These are phyloP conservation scores for Microbotryomycetes sp. DNA, from an alignment of 1,284 basidiomycete species.

Conservation along the genomic window DNA sequence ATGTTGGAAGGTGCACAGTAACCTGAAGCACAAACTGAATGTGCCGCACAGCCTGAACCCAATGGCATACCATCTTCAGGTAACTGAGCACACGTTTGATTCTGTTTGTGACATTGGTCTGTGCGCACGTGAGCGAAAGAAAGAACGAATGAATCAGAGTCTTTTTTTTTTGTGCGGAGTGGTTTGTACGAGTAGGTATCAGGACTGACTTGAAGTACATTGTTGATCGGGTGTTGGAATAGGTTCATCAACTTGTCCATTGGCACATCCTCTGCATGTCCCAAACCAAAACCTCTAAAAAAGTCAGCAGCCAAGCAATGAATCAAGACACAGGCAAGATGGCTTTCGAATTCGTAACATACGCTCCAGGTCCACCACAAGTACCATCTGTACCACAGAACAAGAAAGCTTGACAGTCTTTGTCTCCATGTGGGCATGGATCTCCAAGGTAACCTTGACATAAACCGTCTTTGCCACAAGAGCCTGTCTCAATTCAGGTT, in stretches of 20 bases:
- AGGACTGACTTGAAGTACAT: slow-evolving; percentile 19
- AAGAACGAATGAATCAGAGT: too few species aligned
- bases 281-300: too few species aligned
- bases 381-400: slow-evolving; percentile 29
- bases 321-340: too few species aligned
- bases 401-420: slow-evolving; percentile 34
- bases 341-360: not conserved
- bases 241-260: slow-evolving; percentile 18
- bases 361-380: slow-evolving; percentile 28
- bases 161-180: too few species aligned
- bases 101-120: slow-evolving; percentile 22
- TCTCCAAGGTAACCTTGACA: slow-evolving; percentile 32
- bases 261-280: slow-evolving; percentile 23
- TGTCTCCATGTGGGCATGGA: slow-evolving; percentile 23
- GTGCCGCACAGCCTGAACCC: slow-evolving; percentile 23
- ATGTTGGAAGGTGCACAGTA: not conserved
- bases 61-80: slow-evolving; percentile 17
- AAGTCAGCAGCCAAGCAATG: too few species aligned
- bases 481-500: slow-evolving; percentile 5
- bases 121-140: not conserved
- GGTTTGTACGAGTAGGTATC: not conserved
- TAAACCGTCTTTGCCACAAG: slow-evolving; percentile 21
- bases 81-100: slow-evolving; percentile 15
- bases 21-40: slow-evolving; percentile 25
- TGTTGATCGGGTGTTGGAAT: slow-evolving; percentile 32